Percentiles rank a stretch among this genome's conserved stretches.
Conservation (phyloP, 2,329 filamentous ascomycete genomes). For the Venturiaceae sp. region DNA sequence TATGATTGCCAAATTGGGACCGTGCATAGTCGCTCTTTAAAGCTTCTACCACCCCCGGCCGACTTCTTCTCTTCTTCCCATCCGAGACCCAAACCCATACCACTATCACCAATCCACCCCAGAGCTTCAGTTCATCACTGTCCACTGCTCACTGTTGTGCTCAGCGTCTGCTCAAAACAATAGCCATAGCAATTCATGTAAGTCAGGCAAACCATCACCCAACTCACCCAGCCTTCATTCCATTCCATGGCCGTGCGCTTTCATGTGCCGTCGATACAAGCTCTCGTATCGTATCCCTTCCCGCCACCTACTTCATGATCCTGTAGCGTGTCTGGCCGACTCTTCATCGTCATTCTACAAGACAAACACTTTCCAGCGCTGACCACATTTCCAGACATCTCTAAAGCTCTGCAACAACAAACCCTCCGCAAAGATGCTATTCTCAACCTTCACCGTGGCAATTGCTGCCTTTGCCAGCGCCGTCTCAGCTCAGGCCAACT, state of each 20-base stretch:
- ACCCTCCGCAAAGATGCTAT: constrained; percentile 34
- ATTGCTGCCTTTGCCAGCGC: constrained; percentile 35
- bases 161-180: neutral
- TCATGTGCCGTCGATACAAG: neutral
- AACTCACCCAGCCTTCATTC: neutral
- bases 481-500: constrained; percentile 32
- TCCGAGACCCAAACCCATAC: neutral
- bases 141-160: too few species aligned
- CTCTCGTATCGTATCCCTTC: too few species aligned
- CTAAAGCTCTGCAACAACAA: constrained; percentile 13
- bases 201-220: neutral
- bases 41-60: neutral
- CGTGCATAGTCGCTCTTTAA: neutral
- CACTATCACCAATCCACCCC: neutral
- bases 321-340: neutral
- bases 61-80: neutral
- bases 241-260: neutral
- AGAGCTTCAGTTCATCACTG: neutral
- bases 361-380: neutral
- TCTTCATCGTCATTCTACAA: neutral
- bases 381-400: constrained; percentile 17
- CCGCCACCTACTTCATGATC: neutral
- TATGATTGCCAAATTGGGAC: neutral
- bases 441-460: constrained; percentile 35
- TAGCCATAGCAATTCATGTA: neutral